These are phyloP conservation scores for Tulasnella calospora DNA, from an alignment of 768 basidiomycete species.

Conservation along the genomic window DNA sequence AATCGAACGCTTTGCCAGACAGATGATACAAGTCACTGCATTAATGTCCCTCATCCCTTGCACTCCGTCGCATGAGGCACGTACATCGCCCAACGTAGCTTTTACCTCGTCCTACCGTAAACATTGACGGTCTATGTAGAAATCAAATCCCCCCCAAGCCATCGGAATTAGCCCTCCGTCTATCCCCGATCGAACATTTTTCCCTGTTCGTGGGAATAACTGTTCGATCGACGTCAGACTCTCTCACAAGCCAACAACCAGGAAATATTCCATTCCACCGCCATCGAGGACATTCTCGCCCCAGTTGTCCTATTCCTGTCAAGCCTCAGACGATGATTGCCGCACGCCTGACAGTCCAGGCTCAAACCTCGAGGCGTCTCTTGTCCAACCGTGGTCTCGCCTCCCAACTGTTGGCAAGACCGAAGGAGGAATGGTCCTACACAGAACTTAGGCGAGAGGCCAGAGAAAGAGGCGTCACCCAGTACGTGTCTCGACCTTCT, in stretches of 20 bases:
- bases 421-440: slow-evolving; percentile 45
- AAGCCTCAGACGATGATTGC: slow-evolving; percentile 34
- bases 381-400: slow-evolving; percentile 35
- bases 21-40: neutral
- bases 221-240: slow-evolving; percentile 8
- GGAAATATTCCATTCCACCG: slow-evolving; percentile 20
- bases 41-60: neutral
- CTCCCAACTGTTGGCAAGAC: slow-evolving; percentile 56
- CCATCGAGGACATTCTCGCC: slow-evolving; percentile 2
- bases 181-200: neutral
- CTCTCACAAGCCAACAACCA: slow-evolving; percentile 7
- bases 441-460: slow-evolving; percentile 51
- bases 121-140: neutral
- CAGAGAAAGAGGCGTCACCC: slow-evolving; percentile 51
- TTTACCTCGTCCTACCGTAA: neutral
- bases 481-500: slow-evolving; percentile 35
- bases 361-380: slow-evolving; percentile 30
- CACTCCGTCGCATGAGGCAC: neutral
- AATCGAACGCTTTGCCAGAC: slow-evolving; percentile 2
- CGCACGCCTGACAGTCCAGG: slow-evolving; percentile 30
- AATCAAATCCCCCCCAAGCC: neutral
- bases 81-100: neutral
- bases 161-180: neutral
- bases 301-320: slow-evolving; percentile 20
- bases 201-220: neutral